Base-by-base conservation (phyloP, 1,284 basidiomycete genomes). In the Phellinidium pouzarii region DNA sequence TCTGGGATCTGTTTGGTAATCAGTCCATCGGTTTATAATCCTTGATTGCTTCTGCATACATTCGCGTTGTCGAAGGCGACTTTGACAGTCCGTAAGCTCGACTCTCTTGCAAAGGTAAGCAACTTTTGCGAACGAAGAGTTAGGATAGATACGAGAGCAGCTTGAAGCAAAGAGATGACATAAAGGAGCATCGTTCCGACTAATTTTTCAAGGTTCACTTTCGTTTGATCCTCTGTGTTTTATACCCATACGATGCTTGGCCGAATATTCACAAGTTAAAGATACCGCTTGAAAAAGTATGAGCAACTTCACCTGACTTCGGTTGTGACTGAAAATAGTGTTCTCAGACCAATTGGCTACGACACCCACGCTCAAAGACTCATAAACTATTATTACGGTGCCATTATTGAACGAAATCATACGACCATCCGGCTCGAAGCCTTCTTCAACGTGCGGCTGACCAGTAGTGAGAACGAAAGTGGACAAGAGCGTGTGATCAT, bases 11-110 rank as follows among this genome's bases (percentile, higher is more conserved):
- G 29, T 12, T 48, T 27, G 14, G 12, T 12, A 7, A 29, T 20
- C 17, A n/a, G n/a, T n/a, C n/a, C n/a, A n/a, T n/a, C n/a, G n/a
- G n/a, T n/a, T n/a, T n/a, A n/a, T n/a, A n/a, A n/a, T n/a, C n/a
- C 5, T 4, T 1, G 17, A 34, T 11, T 14, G 2, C 6, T 34
- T 29, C 12, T 25, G 41, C 37, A 34, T 50, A 57, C 55, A 5
- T 50, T 37, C 31, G 52, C 55, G 12, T 31, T 44, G 14, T 50
- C 36, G 40, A 57, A 57, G 14, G 55, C 25, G 4, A 34, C 12
- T 38, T 26, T 46, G 12, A 57, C 55, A 1, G 27, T 40, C 14
- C 19, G 20, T 12, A 54, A 27, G 40, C 43, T 45, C 6, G 48
- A 50, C 19, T 57, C 55, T 34, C 14, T 8, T 11, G 31, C 31